These are phyloP conservation scores for Mentha longifolia DNA, from an alignment of 257 asterid genomes.

Conservation along the genomic window DNA sequence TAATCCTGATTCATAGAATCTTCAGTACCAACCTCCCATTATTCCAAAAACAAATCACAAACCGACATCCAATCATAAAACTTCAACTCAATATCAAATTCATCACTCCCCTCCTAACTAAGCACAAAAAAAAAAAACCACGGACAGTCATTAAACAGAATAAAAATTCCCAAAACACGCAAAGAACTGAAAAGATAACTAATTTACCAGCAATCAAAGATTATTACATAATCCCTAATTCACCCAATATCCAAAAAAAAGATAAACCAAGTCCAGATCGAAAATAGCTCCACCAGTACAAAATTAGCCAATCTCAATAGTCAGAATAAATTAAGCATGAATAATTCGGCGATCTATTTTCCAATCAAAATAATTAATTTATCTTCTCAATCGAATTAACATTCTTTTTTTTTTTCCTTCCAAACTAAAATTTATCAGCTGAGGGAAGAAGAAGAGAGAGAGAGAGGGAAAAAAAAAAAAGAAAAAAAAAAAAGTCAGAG, in stretches of 20 bases:
- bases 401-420: conserved; percentile 16
- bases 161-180: conserved; percentile 8
- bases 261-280: conserved; percentile 40
- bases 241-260: conserved; percentile 17
- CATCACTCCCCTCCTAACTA: conserved; percentile 33
- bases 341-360: conserved; percentile 39
- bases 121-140: conserved; percentile 2
- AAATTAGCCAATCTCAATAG: conserved; percentile 40
- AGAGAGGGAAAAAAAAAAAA: conserved; percentile 8
- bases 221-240: conserved; percentile 33
- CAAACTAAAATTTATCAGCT: conserved; percentile 30
- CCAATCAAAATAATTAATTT: conserved; percentile 31
- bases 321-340: conserved; percentile 32
- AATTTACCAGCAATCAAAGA: conserved; percentile 21
- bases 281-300: conserved; percentile 29
- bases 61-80: conserved; percentile 22
- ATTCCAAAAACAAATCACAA: conserved; percentile 26
- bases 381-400: conserved; percentile 30
- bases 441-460: not conserved
- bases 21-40: conserved; percentile 37
- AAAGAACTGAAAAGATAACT: not conserved
- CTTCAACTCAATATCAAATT: conserved; percentile 33
- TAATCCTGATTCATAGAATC: conserved; percentile 20
- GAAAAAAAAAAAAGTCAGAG: conserved; percentile 16
- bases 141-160: conserved; percentile 1